phyloP scores from a whole-genome alignment of 2,329 filamentous ascomycete species.

The Epichloe scottii region DNA sequence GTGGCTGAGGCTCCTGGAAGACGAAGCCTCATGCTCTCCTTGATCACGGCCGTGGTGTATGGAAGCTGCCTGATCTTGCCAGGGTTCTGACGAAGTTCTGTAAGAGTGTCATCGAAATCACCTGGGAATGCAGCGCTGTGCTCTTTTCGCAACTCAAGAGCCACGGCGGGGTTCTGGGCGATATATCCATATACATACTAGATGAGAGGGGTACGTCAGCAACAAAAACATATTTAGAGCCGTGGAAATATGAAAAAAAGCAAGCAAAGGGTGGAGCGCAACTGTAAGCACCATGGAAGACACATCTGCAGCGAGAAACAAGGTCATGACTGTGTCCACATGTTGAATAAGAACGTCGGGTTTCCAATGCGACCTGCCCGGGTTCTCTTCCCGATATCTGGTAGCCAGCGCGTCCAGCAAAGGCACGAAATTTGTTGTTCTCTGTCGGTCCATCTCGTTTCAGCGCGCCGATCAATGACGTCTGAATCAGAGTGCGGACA shows the following conservation, averaged over 20 bases:
- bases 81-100: conserved; percentile 1
- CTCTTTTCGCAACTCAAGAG: conserved; percentile 1
- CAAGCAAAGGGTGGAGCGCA: neutral
- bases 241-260: neutral
- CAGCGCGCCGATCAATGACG: neutral
- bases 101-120: neutral
- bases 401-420: neutral
- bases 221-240: neutral
- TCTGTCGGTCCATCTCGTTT: neutral
- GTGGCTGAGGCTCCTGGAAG: neutral
- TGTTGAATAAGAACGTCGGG: neutral
- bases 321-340: conserved; percentile 1
- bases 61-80: neutral
- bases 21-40: conserved; percentile 2
- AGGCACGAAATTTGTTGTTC: neutral
- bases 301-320: conserved; percentile 1
- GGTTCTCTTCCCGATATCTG: neutral
- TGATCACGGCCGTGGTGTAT: conserved; percentile 2
- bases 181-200: conserved; percentile 1
- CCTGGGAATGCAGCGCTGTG: neutral
- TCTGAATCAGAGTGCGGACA: neutral
- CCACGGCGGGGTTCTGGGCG: conserved; percentile 1
- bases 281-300: conserved; percentile 4
- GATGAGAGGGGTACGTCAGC: neutral
- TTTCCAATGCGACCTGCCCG: neutral